A percentile compares a stretch with the other conserved stretches of the same genome.
Evolutionary conservation across 2,329 filamentous ascomycete species (phyloP).

Genomic region (Venturia effusa): DNA sequence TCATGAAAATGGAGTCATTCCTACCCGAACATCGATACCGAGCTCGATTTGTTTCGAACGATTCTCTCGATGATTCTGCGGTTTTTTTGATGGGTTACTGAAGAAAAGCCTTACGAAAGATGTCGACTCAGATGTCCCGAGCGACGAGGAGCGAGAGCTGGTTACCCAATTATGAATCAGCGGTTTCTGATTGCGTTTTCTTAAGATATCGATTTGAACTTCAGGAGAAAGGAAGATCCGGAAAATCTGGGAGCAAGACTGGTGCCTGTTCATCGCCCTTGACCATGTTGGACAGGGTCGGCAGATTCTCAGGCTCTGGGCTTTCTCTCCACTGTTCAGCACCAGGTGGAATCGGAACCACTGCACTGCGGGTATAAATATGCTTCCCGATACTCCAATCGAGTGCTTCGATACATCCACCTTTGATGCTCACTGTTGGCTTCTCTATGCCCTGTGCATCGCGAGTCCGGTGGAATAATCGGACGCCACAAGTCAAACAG

Average conservation of each 20-base stretch:
- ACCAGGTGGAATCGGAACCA: constrained; percentile 10
- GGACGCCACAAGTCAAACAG: constrained; percentile 29
- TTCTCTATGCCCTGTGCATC: constrained; percentile 1
- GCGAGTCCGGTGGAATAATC: constrained; percentile 8
- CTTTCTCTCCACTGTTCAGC: constrained; percentile 8
- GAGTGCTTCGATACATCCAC: constrained; percentile 11
- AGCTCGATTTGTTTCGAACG: neutral
- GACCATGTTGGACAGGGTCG: neutral
- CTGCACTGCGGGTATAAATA: constrained; percentile 9
- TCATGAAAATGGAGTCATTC: neutral
- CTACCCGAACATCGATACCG: neutral
- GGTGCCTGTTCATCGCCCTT: neutral
- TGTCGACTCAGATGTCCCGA: neutral
- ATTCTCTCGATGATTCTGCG: neutral
- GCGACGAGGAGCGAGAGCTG: neutral
- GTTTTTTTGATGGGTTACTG: neutral
- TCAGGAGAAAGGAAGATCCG: neutral
- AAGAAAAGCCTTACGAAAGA: neutral
- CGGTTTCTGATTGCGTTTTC: neutral
- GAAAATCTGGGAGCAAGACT: neutral
- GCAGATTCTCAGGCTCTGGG: constrained; percentile 1
- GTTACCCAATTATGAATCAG: neutral
- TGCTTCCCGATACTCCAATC: constrained; percentile 11
- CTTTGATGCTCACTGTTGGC: constrained; percentile 11
- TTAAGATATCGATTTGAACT: neutral